phyloP scores from a whole-genome alignment of 192 early-diverging fungal species.

The Gamsiella multidivaricata region DNA sequence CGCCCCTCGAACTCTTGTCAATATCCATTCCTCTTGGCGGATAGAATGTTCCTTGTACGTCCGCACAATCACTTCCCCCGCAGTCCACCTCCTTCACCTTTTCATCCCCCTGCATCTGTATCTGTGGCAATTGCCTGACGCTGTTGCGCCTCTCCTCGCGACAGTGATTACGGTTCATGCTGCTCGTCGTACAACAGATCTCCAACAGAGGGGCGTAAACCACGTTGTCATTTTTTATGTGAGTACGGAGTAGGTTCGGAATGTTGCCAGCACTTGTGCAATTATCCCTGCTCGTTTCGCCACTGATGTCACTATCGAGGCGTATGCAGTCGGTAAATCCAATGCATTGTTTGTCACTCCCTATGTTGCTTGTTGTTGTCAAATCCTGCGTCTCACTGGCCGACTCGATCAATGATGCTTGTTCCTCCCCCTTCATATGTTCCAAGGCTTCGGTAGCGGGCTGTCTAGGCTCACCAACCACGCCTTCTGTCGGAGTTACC shows the following conservation, averaged over 20 bases:
- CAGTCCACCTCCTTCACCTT: neutral
- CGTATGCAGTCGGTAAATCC: no score
- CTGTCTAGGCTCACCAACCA: no score
- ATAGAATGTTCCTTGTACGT: conserved; percentile 1
- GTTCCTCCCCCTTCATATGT: no score
- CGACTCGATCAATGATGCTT: no score
- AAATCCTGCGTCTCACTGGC: no score
- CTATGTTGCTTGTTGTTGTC: no score
- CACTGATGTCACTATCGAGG: neutral
- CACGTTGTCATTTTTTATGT: neutral
- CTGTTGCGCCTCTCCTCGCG: neutral
- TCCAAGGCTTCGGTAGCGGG: no score
- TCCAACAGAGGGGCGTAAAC: neutral
- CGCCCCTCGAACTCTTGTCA: neutral
- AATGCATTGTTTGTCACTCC: no score
- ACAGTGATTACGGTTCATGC: neutral
- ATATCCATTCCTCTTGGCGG: neutral
- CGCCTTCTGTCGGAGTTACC: neutral
- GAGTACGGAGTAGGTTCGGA: neutral
- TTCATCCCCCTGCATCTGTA: neutral
- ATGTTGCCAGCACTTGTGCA: neutral
- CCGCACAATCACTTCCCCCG: neutral
- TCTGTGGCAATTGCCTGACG: neutral
- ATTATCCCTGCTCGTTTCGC: neutral
- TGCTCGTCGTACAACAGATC: neutral